These are phyloP conservation scores for Vairimorpha necatrix DNA, from an alignment of 371 early-diverging fungal genomes.

Conservation along the genomic window DNA sequence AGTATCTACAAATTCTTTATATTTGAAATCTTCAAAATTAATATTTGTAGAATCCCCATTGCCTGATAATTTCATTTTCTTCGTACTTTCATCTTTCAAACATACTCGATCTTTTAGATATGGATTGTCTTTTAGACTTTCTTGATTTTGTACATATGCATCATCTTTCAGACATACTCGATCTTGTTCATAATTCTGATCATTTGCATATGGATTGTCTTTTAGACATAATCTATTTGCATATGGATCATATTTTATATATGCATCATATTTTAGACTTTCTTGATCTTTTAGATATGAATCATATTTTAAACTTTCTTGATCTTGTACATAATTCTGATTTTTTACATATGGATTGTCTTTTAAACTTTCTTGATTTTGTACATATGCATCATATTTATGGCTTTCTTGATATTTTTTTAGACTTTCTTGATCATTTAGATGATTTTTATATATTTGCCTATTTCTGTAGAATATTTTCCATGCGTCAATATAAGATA, in stretches of 20 bases:
- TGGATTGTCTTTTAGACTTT: background rate
- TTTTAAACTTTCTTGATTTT: background rate
- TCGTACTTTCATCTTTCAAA: background rate
- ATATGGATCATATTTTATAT: background rate
- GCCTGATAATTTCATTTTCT: background rate
- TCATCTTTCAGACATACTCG: background rate
- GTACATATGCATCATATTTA: too few species aligned
- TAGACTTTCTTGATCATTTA: too few species aligned
- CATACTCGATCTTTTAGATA: background rate
- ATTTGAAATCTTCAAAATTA: background rate
- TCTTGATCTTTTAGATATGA: too few species aligned
- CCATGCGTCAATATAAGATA: constrained; percentile 50
- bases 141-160: background rate
- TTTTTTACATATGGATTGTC: too few species aligned
- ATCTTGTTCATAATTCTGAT: too few species aligned
- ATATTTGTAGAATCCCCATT: too few species aligned
- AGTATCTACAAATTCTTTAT: background rate
- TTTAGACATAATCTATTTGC: background rate
- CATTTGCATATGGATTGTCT: too few species aligned
- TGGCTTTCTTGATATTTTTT: too few species aligned
- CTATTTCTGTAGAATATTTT: constrained; percentile 38
- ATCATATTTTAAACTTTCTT: too few species aligned
- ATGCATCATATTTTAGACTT: too few species aligned
- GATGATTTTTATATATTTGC: background rate
- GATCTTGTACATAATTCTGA: too few species aligned